Conservation (phyloP, 169 alveolate species). For the Cryptosporidium felis region DNA sequence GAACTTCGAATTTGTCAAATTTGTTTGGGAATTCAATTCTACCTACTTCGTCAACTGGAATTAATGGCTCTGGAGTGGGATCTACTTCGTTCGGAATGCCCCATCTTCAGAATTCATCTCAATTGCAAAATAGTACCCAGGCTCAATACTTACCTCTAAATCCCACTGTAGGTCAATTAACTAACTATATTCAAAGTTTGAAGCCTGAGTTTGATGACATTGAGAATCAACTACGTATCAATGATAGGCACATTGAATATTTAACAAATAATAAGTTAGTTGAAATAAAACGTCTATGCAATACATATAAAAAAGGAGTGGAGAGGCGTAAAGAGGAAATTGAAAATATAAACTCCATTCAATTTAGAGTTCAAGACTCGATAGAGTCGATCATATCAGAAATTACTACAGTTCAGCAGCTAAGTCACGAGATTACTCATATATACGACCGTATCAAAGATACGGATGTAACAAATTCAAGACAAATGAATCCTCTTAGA, state of each 20-base stretch:
- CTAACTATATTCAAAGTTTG: constrained; percentile 68
- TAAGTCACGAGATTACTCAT: constrained; percentile 50
- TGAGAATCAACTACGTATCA: constrained; percentile 54
- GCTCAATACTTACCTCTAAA: constrained; percentile 66
- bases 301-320: constrained; percentile 61
- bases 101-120: neutral
- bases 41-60: constrained; percentile 10
- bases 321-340: constrained; percentile 65
- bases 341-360: constrained; percentile 53
- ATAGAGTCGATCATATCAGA: constrained; percentile 48
- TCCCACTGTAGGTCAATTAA: constrained; percentile 64
- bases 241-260: constrained; percentile 56
- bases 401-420: constrained; percentile 50
- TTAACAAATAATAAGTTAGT: constrained; percentile 39
- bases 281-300: constrained; percentile 53
- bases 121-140: neutral
- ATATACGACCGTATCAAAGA: constrained; percentile 68
- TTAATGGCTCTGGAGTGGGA: neutral
- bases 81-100: constrained; percentile 3
- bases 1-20: neutral
- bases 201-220: constrained; percentile 55
- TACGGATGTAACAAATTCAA: constrained; percentile 18
- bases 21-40: neutral
- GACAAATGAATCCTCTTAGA: constrained; percentile 55
- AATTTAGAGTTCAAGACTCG: constrained; percentile 32